Conservation (phyloP, 2,329 filamentous ascomycete species). For the Eutypella sp. region DNA sequence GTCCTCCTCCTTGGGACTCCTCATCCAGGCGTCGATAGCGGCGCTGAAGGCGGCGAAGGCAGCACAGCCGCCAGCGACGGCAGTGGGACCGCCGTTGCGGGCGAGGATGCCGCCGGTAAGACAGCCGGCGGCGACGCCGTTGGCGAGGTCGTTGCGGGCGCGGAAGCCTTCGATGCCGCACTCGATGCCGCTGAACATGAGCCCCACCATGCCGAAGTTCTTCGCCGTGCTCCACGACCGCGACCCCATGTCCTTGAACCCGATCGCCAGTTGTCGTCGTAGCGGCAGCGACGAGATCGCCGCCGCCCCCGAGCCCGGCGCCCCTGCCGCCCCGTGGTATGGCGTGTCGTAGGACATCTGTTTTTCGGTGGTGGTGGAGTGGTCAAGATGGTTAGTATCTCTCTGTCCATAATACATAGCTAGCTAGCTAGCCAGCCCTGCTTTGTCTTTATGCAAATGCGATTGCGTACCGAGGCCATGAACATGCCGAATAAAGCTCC, state of each 20-base stretch:
- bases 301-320: conserved; percentile 31
- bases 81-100: conserved; percentile 82
- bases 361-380: background rate
- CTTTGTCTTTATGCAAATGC: too few relatives aligned
- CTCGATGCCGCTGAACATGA: conserved; percentile 87
- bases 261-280: conserved; percentile 74
- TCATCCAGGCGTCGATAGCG: conserved; percentile 89
- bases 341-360: conserved; percentile 99
- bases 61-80: conserved; percentile 78
- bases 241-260: conserved; percentile 92
- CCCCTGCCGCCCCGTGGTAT: conserved; percentile 46
- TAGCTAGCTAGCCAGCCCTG: conserved; percentile 2
- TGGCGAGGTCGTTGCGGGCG: conserved; percentile 89
- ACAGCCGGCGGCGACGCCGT: conserved; percentile 84
- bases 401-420: background rate
- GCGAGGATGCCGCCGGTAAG: conserved; percentile 86
- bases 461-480: conserved; percentile 79
- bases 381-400: conserved; percentile 1
- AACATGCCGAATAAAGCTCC: conserved; percentile 94
- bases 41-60: conserved; percentile 92
- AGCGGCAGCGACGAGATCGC: conserved; percentile 64
- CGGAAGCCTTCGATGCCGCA: conserved; percentile 90
- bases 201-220: conserved; percentile 92
- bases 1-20: conserved; percentile 63
- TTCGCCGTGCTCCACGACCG: conserved; percentile 79